Conservation (phyloP, 352 stramenopile species). For the Phytophthora fragariae region DNA sequence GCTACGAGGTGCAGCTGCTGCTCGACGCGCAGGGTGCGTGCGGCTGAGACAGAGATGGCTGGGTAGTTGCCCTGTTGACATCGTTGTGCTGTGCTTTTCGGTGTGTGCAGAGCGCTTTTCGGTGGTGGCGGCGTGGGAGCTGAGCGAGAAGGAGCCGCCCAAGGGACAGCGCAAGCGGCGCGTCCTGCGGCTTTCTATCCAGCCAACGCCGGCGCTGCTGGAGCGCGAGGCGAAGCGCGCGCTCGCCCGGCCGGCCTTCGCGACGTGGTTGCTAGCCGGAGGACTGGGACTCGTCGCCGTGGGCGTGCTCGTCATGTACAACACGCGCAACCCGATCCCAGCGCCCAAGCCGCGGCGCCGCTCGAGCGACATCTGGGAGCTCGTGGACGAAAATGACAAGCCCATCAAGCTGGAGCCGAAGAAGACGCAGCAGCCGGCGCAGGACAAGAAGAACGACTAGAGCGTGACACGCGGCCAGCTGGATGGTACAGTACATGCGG, state of each 20-base stretch:
- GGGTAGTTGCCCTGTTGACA: not conserved
- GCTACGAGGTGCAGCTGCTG: conserved; percentile 61
- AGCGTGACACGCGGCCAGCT: conserved; percentile 12
- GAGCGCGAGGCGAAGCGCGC: conserved; percentile 43
- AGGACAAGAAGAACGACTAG: conserved; percentile 48
- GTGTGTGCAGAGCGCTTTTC: conserved; percentile 51
- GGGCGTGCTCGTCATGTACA: conserved; percentile 61
- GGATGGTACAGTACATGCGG: not conserved
- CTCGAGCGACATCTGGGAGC: conserved; percentile 55
- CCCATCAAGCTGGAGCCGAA: conserved; percentile 26
- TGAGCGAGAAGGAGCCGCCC: conserved; percentile 41
- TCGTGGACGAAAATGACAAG: conserved; percentile 54
- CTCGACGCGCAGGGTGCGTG: conserved; percentile 52
- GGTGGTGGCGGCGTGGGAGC: conserved; percentile 68
- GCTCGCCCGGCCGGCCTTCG: conserved; percentile 17
- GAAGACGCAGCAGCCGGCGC: not conserved
- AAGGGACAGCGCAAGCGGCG: conserved; percentile 34
- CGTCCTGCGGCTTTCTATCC: conserved; percentile 54
- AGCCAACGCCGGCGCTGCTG: conserved; percentile 47
- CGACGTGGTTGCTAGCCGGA: conserved; percentile 54
- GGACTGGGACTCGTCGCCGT: conserved; percentile 58
- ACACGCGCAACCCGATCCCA: conserved; percentile 42
- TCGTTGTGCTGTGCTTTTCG: not conserved
- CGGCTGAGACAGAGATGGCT: not conserved
- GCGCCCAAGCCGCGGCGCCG: conserved; percentile 34